phyloP scores from a whole-genome alignment of 2,329 filamentous ascomycete genomes.

The Aspergillus terreus region DNA sequence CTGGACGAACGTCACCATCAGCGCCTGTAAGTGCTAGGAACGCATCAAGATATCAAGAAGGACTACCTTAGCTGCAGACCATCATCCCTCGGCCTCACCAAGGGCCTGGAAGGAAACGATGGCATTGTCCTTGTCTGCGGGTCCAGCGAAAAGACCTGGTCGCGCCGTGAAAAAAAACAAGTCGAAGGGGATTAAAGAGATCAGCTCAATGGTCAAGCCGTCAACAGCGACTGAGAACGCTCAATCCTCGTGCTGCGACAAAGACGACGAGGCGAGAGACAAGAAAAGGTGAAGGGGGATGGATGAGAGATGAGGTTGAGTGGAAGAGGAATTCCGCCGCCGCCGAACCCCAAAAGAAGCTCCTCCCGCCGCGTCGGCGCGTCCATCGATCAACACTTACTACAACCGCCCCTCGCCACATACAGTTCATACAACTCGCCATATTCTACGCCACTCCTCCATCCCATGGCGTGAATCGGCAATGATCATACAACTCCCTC shows the following conservation, averaged over 20 bases:
- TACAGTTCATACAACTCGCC: neutral
- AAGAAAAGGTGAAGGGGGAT: neutral
- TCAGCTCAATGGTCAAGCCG: too few relatives aligned
- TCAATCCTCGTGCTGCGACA: too few relatives aligned
- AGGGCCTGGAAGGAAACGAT: conserved; percentile 33
- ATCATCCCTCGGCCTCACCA: conserved; percentile 37
- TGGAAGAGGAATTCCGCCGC: conserved; percentile 6
- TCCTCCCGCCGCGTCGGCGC: conserved; percentile 2
- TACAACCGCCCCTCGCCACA: neutral
- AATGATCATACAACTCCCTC: conserved; percentile 24
- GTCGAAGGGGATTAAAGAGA: neutral
- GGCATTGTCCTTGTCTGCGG: conserved; percentile 26
- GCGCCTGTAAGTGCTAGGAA: neutral
- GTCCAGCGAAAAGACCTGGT: neutral
- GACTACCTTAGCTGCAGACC: conserved; percentile 42
- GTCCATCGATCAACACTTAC: neutral
- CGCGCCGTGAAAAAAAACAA: neutral
- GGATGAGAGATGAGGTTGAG: neutral
- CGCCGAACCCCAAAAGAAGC: neutral
- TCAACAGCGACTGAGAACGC: too few relatives aligned
- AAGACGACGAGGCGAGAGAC: too few relatives aligned
- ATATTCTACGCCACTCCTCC: neutral
- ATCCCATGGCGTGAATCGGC: conserved; percentile 11
- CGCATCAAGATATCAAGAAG: too few relatives aligned
- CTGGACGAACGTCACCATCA: conserved; percentile 34